Evolutionary conservation across 2,329 filamentous ascomycete genomes (phyloP), one percentile per base, ranked within the genome.

Genomic region (Colletotrichum sidae): DNA sequence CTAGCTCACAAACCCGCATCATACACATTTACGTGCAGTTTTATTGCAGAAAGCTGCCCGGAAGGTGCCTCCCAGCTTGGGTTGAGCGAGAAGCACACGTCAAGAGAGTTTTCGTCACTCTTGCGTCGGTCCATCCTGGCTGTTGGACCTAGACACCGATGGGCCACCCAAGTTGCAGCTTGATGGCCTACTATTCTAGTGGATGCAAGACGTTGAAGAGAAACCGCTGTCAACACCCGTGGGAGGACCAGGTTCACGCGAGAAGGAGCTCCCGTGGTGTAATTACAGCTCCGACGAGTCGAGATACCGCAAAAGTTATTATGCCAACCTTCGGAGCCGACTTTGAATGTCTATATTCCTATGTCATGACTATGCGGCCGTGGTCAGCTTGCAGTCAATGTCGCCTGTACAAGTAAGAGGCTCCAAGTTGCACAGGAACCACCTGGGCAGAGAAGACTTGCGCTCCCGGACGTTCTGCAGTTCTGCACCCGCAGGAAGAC

Each of bases 371-470:
- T 46, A 33, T 52, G 15, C 33, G 49, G 13, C 33, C 54, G 41
- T 17, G 35, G 42, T 42, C 38, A 33, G 53, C 53, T n/a, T 55
- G 53, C 53, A 55, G 33, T 12, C n/a, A 34, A 55, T 46, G 53
- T n/a, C 33, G 42, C 34, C n/a, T 13, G 37, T n/a, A n/a, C n/a
- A n/a, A n/a, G n/a, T 47, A 8, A 13, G 45, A 13, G 54, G 54
- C 47, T 56, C 47, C 44, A 47, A 47, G 44, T 56, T 15, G 39
- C 34, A 56, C 17, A 47, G 15, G 2, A 25, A 47, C 45, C 42
- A 45, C 15, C 6, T 15, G 13, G 12, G 13, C 7, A 3, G 42
- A 45, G 13, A 11, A 44, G 42, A n/a, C 42, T 44, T 44, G 42
- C 42, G 42, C 38, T 12, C 38, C 38, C 38, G 38, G 38, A 41